A percentile compares a stretch with the other conserved stretches of the same genome.
These are phyloP conservation scores for Centrapalus pauciflorus DNA, from an alignment of 129 eudicot genomes.

Conservation along the genomic window DNA sequence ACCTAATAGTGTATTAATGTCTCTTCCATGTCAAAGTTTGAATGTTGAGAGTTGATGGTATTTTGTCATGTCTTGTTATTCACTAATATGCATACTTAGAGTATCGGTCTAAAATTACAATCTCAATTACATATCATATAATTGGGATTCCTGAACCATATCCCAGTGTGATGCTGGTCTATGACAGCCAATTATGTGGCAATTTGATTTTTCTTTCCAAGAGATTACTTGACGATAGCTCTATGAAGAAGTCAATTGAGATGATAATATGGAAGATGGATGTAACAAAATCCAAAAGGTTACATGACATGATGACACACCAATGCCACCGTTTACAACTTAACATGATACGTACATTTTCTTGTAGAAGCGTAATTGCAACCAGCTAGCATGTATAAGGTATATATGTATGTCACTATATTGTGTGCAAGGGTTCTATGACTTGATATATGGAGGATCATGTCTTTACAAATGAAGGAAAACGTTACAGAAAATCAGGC, in stretches of 20 bases:
- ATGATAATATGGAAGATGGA: background rate
- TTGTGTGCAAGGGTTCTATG: background rate
- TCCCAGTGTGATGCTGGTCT: background rate
- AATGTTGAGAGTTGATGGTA: background rate
- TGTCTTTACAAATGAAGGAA: background rate
- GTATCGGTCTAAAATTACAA: background rate
- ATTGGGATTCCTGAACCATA: slow-evolving; percentile 4
- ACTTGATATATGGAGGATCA: background rate
- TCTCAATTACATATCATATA: background rate
- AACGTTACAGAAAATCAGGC: background rate
- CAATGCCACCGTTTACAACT: too few species aligned
- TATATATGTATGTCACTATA: background rate
- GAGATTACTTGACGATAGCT: slow-evolving; percentile 1
- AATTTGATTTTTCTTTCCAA: background rate
- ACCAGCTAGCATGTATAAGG: background rate
- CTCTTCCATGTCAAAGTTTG: background rate
- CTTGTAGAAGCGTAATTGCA: background rate
- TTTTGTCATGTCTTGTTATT: background rate
- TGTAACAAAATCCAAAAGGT: background rate
- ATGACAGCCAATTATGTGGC: background rate
- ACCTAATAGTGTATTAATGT: background rate
- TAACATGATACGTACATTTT: background rate
- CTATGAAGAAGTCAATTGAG: background rate
- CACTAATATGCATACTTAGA: background rate
- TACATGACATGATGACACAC: background rate